Conservation (phyloP, 768 basidiomycete species). For the Lyophyllum semitale region DNA sequence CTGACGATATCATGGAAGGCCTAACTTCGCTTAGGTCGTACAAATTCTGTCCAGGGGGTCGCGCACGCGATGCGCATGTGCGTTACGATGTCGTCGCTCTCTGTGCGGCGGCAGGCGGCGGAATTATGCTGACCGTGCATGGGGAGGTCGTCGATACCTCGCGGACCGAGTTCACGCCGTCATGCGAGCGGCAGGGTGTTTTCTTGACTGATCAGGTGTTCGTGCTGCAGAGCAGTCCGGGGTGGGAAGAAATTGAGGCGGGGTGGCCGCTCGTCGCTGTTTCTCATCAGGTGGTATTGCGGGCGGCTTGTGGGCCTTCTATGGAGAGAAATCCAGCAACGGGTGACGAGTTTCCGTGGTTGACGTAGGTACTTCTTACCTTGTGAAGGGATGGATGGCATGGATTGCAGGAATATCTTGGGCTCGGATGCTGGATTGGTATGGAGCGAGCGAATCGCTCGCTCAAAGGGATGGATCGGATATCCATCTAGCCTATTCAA, state of each 20-base stretch:
- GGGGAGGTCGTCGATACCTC: conserved; percentile 22
- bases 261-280: conserved; percentile 29
- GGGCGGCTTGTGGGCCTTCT: background rate
- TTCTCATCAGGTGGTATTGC: conserved; percentile 26
- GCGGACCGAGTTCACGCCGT: background rate
- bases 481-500: too few species aligned
- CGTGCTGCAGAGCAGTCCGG: conserved; percentile 20
- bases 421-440: too few species aligned
- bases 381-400: background rate
- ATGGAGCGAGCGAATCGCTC: too few species aligned
- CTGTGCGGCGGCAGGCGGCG: conserved; percentile 7
- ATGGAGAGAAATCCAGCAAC: background rate
- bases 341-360: conserved; percentile 12
- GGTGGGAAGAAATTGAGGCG: background rate
- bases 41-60: conserved; percentile 21
- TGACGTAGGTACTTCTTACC: background rate
- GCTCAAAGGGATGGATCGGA: too few species aligned
- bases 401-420: too few species aligned
- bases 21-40: conserved; percentile 12
- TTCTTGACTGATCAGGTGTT: conserved; percentile 30
- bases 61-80: conserved; percentile 8
- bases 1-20: conserved; percentile 12
- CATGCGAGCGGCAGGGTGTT: background rate
- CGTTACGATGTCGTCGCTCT: conserved; percentile 25
- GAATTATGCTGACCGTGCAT: conserved; percentile 26